Evolutionary conservation across 371 early-diverging fungal genomes (phyloP).

Genomic region (Mortierella sp.): DNA sequence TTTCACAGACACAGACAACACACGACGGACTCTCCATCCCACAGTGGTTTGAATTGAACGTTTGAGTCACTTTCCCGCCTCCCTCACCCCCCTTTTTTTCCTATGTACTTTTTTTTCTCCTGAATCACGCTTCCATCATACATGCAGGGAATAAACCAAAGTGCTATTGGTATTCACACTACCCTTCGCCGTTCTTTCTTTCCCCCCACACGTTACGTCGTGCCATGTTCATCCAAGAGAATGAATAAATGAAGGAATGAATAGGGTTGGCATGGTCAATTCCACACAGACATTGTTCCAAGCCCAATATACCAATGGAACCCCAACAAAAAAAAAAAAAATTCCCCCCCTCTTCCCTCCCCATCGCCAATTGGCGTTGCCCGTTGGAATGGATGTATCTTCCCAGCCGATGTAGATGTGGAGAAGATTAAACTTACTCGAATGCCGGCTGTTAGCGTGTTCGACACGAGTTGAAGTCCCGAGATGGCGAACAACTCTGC

Average conservation of each 20-base stretch:
- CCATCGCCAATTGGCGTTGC: background rate
- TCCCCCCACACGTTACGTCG: background rate
- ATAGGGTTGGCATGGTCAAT: background rate
- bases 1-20: background rate
- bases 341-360: background rate
- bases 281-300: background rate
- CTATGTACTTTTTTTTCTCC: conserved; percentile 5
- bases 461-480: conserved; percentile 80
- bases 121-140: conserved; percentile 20
- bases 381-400: conserved; percentile 3
- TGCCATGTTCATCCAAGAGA: background rate
- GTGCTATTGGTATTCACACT: background rate
- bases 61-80: background rate
- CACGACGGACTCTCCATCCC: background rate
- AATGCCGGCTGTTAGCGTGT: conserved; percentile 76
- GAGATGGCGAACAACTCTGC: conserved; percentile 84
- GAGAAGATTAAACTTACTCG: conserved; percentile 57
- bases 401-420: background rate
- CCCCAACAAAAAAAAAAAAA: conserved; percentile 15
- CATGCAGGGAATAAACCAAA: conserved; percentile 4
- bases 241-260: too few relatives aligned
- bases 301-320: background rate
- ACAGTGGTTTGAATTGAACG: conserved; percentile 1
- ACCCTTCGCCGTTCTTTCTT: background rate
- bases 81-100: background rate